Conservation (phyloP, 2,329 filamentous ascomycete species). For the Botrytis elliptica region DNA sequence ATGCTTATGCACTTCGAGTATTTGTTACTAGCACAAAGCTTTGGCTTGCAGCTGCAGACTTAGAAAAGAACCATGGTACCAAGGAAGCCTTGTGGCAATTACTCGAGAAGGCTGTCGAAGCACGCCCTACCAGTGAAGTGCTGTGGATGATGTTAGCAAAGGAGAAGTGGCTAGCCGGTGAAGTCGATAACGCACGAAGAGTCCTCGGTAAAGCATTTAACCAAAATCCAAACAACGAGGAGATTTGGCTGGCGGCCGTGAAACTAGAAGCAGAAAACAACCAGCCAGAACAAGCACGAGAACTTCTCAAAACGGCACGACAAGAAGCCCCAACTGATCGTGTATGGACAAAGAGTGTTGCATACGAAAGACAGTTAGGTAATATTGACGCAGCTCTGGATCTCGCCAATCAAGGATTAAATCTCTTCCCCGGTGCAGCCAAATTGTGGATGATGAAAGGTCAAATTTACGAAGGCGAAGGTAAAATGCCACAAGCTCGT, state of each 20-base stretch:
- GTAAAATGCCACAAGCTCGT: constrained; percentile 77
- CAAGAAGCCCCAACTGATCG: constrained; percentile 90
- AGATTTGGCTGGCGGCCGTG: constrained; percentile 95
- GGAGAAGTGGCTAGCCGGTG: constrained; percentile 87
- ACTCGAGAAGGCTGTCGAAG: constrained; percentile 89
- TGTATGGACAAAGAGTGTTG: constrained; percentile 95
- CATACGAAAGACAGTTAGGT: constrained; percentile 83
- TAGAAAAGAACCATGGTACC: constrained; percentile 86
- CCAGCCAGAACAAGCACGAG: constrained; percentile 76
- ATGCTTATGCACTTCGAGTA: constrained; percentile 83
- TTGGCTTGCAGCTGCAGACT: constrained; percentile 86
- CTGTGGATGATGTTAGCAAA: constrained; percentile 95
- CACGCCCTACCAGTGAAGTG: constrained; percentile 85
- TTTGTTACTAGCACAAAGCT: constrained; percentile 86
- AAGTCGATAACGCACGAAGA: constrained; percentile 80
- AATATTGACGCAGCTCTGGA: constrained; percentile 80
- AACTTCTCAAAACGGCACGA: constrained; percentile 78
- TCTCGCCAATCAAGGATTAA: constrained; percentile 80
- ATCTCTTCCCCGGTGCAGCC: constrained; percentile 77
- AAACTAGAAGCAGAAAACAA: constrained; percentile 92
- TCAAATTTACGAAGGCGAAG: constrained; percentile 87
- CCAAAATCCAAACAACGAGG: constrained; percentile 93
- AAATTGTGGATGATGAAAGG: constrained; percentile 99
- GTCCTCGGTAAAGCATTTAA: constrained; percentile 90
- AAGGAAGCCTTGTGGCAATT: constrained; percentile 81